Evolutionary conservation across 768 basidiomycete species (phyloP), one percentile per base, ranked within the genome.

Genomic region (Hydnum rufescens): DNA sequence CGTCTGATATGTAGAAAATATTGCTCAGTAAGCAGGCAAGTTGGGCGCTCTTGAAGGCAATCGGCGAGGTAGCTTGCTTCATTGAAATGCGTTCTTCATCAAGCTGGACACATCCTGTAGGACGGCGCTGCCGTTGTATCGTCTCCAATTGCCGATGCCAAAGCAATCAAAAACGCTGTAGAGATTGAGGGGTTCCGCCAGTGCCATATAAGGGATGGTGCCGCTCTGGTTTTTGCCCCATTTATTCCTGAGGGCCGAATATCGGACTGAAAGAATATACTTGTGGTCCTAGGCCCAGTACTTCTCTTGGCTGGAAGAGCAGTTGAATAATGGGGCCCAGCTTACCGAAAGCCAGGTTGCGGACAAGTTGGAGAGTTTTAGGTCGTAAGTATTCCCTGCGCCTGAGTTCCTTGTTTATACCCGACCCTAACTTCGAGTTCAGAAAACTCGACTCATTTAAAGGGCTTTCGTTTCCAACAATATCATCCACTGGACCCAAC

Each of bases 231-330:
- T 42, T 23, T 60, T 46, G 13, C 25, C 16, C 42, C 26, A 3
- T 19, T 18, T 43, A n/a, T n/a, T n/a, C n/a, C n/a, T n/a, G n/a
- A n/a, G n/a, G n/a, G n/a, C n/a, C n/a, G n/a, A n/a, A 31, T 32
- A 3, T 32, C 13, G 47, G 50, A 13, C 51, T 50, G 16, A 50
- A 19, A 26, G 44, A 13, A 30, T 29, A 8, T 34, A 30, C 18
- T 32, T 31, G 6, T 32, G 16, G 18, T 30, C 49, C 31, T 50
- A 63, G 61, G 77, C 75, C 4, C 74, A 80, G 13, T 99, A 97
- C 66, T 96, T 96, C 59, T 72, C 88, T 0, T 99, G 93, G 95
- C 70, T 99, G 1, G 89, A 97, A 64, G 82, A 89, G 56, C 74
- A 80, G 57, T 68, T 97, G 18, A 64, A 72, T 2, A 66, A 71